Percentiles rank a stretch among this genome's conserved stretches.
These are phyloP conservation scores for Russula sp. DNA, from an alignment of 768 basidiomycete species.

Conservation along the genomic window DNA sequence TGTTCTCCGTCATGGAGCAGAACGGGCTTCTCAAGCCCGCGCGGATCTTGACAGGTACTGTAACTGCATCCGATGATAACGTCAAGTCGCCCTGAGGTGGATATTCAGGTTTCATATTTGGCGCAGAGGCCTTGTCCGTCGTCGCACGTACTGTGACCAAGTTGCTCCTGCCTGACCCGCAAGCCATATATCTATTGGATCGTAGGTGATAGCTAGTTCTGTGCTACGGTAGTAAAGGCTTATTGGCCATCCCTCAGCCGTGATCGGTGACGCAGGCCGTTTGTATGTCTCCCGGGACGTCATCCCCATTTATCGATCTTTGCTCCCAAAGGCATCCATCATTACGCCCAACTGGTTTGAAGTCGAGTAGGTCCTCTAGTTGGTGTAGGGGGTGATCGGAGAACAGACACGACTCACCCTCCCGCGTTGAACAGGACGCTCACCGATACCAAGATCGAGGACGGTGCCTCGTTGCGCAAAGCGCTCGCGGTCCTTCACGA, in stretches of 20 bases:
- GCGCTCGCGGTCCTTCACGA: slow-evolving; percentile 72
- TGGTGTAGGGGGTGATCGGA: not conserved
- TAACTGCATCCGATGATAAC: not conserved
- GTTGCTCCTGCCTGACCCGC: slow-evolving; percentile 49
- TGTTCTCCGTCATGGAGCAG: slow-evolving; percentile 65
- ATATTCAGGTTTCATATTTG: slow-evolving; percentile 74
- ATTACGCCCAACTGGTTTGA: slow-evolving; percentile 99
- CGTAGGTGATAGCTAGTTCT: slow-evolving; percentile 45
- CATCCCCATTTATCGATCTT: slow-evolving; percentile 74
- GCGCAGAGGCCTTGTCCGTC: slow-evolving; percentile 64
- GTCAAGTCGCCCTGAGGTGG: not conserved
- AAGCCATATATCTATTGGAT: slow-evolving; percentile 82
- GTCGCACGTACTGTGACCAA: slow-evolving; percentile 56
- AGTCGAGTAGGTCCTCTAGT: slow-evolving; percentile 61
- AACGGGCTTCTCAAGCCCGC: slow-evolving; percentile 69
- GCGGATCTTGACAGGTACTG: slow-evolving; percentile 70
- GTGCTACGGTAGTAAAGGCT: not conserved
- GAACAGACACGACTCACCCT: not conserved
- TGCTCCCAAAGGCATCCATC: slow-evolving; percentile 79
- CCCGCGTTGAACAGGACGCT: slow-evolving; percentile 46
- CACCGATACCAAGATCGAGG: slow-evolving; percentile 63
- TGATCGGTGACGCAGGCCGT: slow-evolving; percentile 86
- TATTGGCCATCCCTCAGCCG: slow-evolving; percentile 46
- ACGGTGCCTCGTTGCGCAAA: slow-evolving; percentile 52
- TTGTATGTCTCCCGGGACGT: slow-evolving; percentile 87